Conservation (phyloP, 2,329 filamentous ascomycete genomes). For the Mariannaea elegans region DNA sequence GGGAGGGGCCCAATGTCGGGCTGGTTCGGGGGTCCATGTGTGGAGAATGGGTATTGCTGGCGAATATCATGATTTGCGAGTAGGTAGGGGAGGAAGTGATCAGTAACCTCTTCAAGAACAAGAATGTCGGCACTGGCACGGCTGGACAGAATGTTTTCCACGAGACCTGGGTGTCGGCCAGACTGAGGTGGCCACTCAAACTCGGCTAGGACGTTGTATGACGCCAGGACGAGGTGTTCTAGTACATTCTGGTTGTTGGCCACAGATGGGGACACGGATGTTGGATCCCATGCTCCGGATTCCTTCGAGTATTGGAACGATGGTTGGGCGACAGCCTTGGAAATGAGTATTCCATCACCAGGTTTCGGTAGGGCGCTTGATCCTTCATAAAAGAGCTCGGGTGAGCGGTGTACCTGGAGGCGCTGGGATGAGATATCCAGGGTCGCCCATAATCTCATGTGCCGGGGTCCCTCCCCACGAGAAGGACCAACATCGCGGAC, state of each 20-base stretch:
- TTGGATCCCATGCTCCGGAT: constrained; percentile 13
- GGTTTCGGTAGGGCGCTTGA: not conserved
- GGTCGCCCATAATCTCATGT: constrained; percentile 67
- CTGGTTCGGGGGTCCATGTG: constrained; percentile 65
- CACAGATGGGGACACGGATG: not conserved
- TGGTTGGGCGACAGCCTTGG: constrained; percentile 8
- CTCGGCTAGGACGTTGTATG: constrained; percentile 64
- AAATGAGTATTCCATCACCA: not conserved
- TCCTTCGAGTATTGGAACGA: constrained; percentile 21
- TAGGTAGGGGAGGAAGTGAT: constrained; percentile 67
- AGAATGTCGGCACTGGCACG: constrained; percentile 57
- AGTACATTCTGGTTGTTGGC: not conserved
- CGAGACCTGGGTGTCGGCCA: constrained; percentile 52
- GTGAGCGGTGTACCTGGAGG: constrained; percentile 11
- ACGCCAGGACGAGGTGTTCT: constrained; percentile 52
- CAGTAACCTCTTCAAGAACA: constrained; percentile 71
- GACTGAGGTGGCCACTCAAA: constrained; percentile 56
- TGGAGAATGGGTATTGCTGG: constrained; percentile 62
- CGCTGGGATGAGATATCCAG: constrained; percentile 48
- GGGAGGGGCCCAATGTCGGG: constrained; percentile 62
- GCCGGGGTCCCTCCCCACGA: constrained; percentile 44
- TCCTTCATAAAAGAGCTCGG: constrained; percentile 12
- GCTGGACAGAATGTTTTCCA: constrained; percentile 54
- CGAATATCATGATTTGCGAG: constrained; percentile 57
- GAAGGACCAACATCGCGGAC: constrained; percentile 53